phyloP scores from a whole-genome alignment of 305 asterid genomes.

The Striga hermonthica region DNA sequence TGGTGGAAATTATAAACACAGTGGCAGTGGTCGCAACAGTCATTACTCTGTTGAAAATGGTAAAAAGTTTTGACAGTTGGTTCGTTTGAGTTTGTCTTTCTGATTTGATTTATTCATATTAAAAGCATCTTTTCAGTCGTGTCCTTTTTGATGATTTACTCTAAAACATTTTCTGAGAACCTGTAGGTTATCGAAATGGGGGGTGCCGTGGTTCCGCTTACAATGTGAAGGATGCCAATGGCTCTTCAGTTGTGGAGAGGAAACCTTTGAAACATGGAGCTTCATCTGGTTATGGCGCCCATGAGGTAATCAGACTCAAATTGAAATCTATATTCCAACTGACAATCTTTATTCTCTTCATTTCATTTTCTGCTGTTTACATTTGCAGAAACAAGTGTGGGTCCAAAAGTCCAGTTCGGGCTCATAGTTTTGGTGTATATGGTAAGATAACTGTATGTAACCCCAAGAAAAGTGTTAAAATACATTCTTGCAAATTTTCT shows the following conservation, averaged over 20 bases:
- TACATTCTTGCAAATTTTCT: background rate
- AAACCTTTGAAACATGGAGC: constrained; percentile 49
- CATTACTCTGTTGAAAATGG: constrained; percentile 51
- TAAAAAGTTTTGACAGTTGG: constrained; percentile 35
- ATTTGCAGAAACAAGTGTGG: constrained; percentile 65
- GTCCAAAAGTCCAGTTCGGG: constrained; percentile 64
- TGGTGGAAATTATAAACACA: constrained; percentile 48
- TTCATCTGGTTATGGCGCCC: constrained; percentile 43
- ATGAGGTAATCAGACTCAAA: constrained; percentile 39
- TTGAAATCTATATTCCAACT: constrained; percentile 18
- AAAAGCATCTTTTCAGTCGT: too few relatives aligned
- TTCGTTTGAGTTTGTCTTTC: too few relatives aligned
- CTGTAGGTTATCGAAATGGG: constrained; percentile 57
- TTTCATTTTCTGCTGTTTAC: constrained; percentile 23
- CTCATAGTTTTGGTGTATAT: constrained; percentile 39
- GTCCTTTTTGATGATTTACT: too few relatives aligned
- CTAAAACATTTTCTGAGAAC: constrained; percentile 7
- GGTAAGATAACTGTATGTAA: constrained; percentile 32
- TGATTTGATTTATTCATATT: too few relatives aligned
- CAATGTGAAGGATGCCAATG: constrained; percentile 48
- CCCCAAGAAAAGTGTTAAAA: background rate
- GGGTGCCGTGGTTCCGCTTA: constrained; percentile 59
- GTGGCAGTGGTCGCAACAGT: constrained; percentile 47
- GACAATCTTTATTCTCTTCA: constrained; percentile 8
- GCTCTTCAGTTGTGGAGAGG: constrained; percentile 50